Evolutionary conservation across 1,284 basidiomycete species (phyloP), one percentile per base, ranked within the genome.

Genomic region (Takashimella tepidaria): DNA sequence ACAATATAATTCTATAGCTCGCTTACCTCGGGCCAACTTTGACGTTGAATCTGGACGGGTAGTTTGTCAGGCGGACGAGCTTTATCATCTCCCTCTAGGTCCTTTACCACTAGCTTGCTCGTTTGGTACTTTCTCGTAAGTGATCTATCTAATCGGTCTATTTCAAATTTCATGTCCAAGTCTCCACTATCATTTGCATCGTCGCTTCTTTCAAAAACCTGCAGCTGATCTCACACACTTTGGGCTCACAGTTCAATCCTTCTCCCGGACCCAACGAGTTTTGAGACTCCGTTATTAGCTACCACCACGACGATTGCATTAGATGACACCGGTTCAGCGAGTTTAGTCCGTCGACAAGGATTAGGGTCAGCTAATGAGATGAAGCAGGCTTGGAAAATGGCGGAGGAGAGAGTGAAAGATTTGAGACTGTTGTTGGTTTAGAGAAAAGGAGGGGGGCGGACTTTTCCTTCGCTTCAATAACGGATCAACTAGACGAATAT

Each of bases 261-360:
- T 12, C 77, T 97, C 1, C 79, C 85, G 0, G 93, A 97, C 73
- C 88, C 90, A 1, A 87, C 88, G 0, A 81, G 90, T 0, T 96
- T 96, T 71, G 93, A 98, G 75, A 85, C 92, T 61, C 88, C 89
- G 0, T 79, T 95, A 13, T 79, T 91, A 22, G 83, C 87, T 21
- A 85, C 87, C 0, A 80, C 81, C 0, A 67, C 92, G 45, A 84
- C 83, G 1, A 74, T 92, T 41, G 78, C 86, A 0, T 59, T 89
- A 1, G 83, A 86, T 59, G 80, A 82, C 49, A 60, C 71, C 1
- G 79, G 78, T 3, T 72, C 78, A 2, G 74, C 88, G 1, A 70
- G 84, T 13, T 21, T 68, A 13, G 57, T 75, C 2, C 49, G 70
- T 37, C 82, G 83, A 1, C 79, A 84, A 10, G 79, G 80, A 3